phyloP scores from a whole-genome alignment of 768 basidiomycete genomes.

The Lactarius hengduanensis region DNA sequence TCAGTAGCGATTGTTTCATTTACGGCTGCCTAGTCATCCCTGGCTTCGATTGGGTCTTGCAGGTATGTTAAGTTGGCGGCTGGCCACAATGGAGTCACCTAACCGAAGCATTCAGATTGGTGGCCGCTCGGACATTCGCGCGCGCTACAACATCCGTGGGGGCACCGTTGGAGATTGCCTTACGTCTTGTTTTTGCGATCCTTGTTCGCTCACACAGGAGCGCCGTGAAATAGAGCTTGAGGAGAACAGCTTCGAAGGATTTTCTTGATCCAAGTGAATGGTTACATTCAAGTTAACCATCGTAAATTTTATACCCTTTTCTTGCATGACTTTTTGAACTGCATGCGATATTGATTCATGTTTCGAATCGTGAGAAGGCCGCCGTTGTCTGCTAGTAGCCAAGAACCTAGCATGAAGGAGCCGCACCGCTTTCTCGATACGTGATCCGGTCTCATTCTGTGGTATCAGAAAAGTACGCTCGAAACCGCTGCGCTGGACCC shows the following conservation, averaged over 20 bases:
- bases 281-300: too few species aligned
- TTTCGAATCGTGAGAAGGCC: background rate
- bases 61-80: conserved; percentile 9
- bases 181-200: conserved; percentile 42
- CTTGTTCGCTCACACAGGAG: conserved; percentile 52
- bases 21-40: conserved; percentile 35
- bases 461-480: too few species aligned
- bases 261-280: background rate
- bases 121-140: conserved; percentile 41
- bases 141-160: conserved; percentile 49
- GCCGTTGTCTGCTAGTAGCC: background rate
- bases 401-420: too few species aligned
- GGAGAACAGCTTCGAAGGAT: conserved; percentile 38
- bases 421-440: too few species aligned
- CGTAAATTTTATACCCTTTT: background rate
- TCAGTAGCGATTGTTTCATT: conserved; percentile 39
- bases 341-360: background rate
- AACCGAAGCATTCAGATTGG: conserved; percentile 35
- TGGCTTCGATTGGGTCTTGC: conserved; percentile 37
- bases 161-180: conserved; percentile 43
- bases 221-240: conserved; percentile 48
- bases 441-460: too few species aligned
- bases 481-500: too few species aligned
- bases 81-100: background rate
- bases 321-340: background rate